Evolutionary conservation across 331 rosid species (phyloP).

Genomic region (Phaseolus coccineus): DNA sequence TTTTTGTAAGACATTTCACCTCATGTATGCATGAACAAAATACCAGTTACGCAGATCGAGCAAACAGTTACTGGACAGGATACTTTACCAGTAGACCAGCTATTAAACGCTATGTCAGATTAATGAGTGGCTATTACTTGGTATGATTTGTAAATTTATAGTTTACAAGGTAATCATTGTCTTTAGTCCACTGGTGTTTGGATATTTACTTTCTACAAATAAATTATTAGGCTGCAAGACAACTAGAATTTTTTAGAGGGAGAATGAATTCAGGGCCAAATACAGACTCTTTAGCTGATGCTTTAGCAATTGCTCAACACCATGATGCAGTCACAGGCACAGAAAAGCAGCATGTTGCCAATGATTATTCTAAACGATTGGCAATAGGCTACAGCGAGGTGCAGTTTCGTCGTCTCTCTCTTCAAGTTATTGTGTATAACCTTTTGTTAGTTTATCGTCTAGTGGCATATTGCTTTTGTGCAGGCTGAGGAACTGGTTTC

Average conservation of each 20-base stretch:
- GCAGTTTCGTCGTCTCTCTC: slow-evolving; percentile 33
- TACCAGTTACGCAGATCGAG: slow-evolving; percentile 86
- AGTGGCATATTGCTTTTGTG: slow-evolving; percentile 38
- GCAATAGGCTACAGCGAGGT: slow-evolving; percentile 67
- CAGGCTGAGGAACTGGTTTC: slow-evolving; percentile 92
- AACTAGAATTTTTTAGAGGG: slow-evolving; percentile 78
- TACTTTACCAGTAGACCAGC: slow-evolving; percentile 97
- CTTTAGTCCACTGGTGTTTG: neutral
- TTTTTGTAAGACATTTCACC: slow-evolving; percentile 19
- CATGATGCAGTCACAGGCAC: slow-evolving; percentile 72
- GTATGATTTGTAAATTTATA: slow-evolving; percentile 57
- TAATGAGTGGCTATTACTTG: slow-evolving; percentile 93
- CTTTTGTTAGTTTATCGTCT: slow-evolving; percentile 27
- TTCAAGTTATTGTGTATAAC: slow-evolving; percentile 29
- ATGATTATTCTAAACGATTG: slow-evolving; percentile 68
- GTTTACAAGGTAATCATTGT: slow-evolving; percentile 29
- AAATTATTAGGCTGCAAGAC: slow-evolving; percentile 83
- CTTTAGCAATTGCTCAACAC: slow-evolving; percentile 71
- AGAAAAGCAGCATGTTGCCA: slow-evolving; percentile 69
- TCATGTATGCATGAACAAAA: slow-evolving; percentile 35
- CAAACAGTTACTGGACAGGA: slow-evolving; percentile 93
- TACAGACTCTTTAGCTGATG: slow-evolving; percentile 89
- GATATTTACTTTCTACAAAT: slow-evolving; percentile 33
- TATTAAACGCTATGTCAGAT: slow-evolving; percentile 82
- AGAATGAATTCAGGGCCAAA: slow-evolving; percentile 68